Percentiles rank a stretch among this genome's conserved stretches.
Conservation (phyloP, 805 yeast species). For the Yarrowia sp. region DNA sequence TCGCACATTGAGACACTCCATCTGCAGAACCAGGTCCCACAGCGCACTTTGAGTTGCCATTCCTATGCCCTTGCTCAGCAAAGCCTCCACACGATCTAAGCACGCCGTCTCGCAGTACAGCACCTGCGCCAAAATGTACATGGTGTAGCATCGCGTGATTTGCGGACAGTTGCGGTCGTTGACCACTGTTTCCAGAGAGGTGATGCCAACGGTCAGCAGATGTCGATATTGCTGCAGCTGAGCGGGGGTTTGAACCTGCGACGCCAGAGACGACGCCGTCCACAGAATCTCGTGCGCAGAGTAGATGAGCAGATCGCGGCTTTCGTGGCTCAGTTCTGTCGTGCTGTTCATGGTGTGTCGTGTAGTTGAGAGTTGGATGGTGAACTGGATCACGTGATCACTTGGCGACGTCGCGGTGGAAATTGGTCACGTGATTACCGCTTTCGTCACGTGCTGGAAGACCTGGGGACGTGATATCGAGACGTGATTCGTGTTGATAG, state of each 20-base stretch:
- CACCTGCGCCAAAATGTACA: conserved; percentile 25
- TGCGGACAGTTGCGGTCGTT: conserved; percentile 26
- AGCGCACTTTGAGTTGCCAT: conserved; percentile 20
- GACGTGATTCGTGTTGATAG: too few relatives aligned
- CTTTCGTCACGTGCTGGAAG: too few relatives aligned
- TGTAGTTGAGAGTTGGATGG: neutral
- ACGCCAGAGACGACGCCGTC: conserved; percentile 15
- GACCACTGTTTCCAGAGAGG: conserved; percentile 16
- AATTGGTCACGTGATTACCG: too few relatives aligned
- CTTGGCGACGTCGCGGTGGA: too few relatives aligned
- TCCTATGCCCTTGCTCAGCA: conserved; percentile 23
- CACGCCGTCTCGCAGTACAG: conserved; percentile 26
- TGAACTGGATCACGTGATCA: too few relatives aligned
- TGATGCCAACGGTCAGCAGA: conserved; percentile 3
- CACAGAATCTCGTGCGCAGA: conserved; percentile 14
- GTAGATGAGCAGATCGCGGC: conserved; percentile 7
- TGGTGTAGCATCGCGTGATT: conserved; percentile 14
- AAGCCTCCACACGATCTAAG: neutral
- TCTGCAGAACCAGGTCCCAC: conserved; percentile 14
- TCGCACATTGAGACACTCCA: conserved; percentile 27
- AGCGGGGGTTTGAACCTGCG: conserved; percentile 7
- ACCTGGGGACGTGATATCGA: too few relatives aligned
- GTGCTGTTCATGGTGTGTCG: neutral
- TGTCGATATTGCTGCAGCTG: conserved; percentile 18
- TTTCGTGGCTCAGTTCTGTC: conserved; percentile 4